A percentile compares a stretch with the other conserved stretches of the same genome.
Evolutionary conservation across 805 yeast genomes (phyloP).

Genomic region (Schwanniomyces vanrijiae): DNA sequence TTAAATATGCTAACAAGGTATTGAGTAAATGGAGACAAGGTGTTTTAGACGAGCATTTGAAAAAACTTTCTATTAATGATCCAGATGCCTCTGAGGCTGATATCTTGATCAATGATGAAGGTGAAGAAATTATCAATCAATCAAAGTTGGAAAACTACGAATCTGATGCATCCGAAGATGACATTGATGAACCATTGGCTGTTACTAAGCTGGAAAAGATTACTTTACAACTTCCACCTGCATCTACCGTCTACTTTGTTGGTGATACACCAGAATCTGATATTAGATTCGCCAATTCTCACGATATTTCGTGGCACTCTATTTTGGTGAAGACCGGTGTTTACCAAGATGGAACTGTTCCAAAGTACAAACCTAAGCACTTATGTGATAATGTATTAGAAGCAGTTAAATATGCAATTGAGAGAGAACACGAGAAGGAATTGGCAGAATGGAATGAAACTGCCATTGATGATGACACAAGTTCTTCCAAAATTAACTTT

Average conservation of each 20-base stretch:
- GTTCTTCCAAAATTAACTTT: conserved; percentile 39
- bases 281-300: conserved; percentile 83
- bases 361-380: conserved; percentile 77
- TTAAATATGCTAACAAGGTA: conserved; percentile 78
- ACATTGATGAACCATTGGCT: conserved; percentile 40
- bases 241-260: conserved; percentile 82
- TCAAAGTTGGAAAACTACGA: conserved; percentile 37
- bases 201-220: conserved; percentile 38
- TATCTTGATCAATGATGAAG: conserved; percentile 42
- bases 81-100: conserved; percentile 44
- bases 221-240: conserved; percentile 69
- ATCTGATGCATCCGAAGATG: conserved; percentile 29
- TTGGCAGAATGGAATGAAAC: conserved; percentile 70
- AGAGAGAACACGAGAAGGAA: conserved; percentile 73
- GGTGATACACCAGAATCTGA: conserved; percentile 92
- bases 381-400: conserved; percentile 73
- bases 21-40: conserved; percentile 77
- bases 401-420: conserved; percentile 81
- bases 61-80: conserved; percentile 45
- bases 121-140: conserved; percentile 46
- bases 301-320: conserved; percentile 82
- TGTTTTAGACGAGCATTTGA: conserved; percentile 71
- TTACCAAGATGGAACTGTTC: conserved; percentile 75
- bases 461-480: conserved; percentile 30
- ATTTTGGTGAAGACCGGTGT: conserved; percentile 87